These are phyloP conservation scores for Xerocomus spinulosus DNA, from an alignment of 768 basidiomycete genomes.

Conservation along the genomic window DNA sequence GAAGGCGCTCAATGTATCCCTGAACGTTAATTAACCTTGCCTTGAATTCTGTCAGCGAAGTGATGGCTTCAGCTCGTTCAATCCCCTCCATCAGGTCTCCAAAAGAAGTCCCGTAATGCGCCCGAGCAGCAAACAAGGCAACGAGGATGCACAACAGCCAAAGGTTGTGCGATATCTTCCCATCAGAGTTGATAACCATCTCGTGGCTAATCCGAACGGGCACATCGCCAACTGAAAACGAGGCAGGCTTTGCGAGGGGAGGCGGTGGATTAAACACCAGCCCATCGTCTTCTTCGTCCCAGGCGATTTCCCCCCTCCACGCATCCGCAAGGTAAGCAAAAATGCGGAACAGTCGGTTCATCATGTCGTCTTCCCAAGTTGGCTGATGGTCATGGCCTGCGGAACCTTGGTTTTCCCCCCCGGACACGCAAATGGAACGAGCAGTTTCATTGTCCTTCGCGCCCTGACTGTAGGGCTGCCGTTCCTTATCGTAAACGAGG, in stretches of 20 bases:
- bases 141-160: slow-evolving; percentile 43
- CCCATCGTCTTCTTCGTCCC: slow-evolving; percentile 25
- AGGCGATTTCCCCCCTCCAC: slow-evolving; percentile 22
- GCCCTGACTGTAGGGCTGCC: slow-evolving; percentile 17
- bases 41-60: slow-evolving; percentile 19
- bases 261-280: slow-evolving; percentile 27
- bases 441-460: slow-evolving; percentile 6
- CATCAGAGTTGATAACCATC: slow-evolving; percentile 47
- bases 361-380: slow-evolving; percentile 14
- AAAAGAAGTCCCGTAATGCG: slow-evolving; percentile 12
- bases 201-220: slow-evolving; percentile 10
- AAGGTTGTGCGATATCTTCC: slow-evolving; percentile 44
- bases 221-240: slow-evolving; percentile 11
- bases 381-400: neutral
- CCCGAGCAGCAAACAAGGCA: slow-evolving; percentile 16
- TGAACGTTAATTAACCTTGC: slow-evolving; percentile 25
- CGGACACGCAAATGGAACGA: slow-evolving; percentile 2
- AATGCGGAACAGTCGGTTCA: slow-evolving; percentile 9
- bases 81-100: slow-evolving; percentile 10
- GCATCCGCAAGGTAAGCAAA: slow-evolving; percentile 20
- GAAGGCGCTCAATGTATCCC: slow-evolving; percentile 18
- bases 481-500: slow-evolving; percentile 23
- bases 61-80: slow-evolving; percentile 9
- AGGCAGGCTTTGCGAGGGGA: slow-evolving; percentile 8
- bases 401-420: slow-evolving; percentile 1